Base-by-base conservation (phyloP, 2,329 filamentous ascomycete genomes). In the Fusarium armeniacum region DNA sequence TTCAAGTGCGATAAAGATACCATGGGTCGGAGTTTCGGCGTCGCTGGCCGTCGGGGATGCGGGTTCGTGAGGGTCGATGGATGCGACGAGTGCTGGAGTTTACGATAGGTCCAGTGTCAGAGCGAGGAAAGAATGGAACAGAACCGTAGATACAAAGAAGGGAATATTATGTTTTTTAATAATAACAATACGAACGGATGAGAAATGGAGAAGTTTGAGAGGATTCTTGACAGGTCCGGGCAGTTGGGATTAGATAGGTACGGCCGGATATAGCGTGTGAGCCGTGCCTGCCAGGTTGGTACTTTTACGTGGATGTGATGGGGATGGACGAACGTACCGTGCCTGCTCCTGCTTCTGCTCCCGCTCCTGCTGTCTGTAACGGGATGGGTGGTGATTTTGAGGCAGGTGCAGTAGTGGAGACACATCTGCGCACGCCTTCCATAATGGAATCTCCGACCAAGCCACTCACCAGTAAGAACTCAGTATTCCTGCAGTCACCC, bases 371-470 rank as follows among this genome's bases (percentile, higher is more conserved):
- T 51, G 32, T 52, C 49, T 41, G 49, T 28, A 52, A 52, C 49
- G 35, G 40, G 44, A 50, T 64, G 51, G 59, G 61, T 72, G 65
- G 59, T 72, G 40, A 45, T 69, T 71, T 62, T 60, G 70, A 70
- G 62, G 58, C 53, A 71, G 65, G 69, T 66, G 60, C 67, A 64
- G 46, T 61, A 58, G 61, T 67, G 70, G 62, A 52, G 58, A 61
- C 68, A 36, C 59, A 66, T 58, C 61, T 61, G 54, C 57, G 61
- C 69, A 60, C 61, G 53, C 69, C 61, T 71, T 72, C 69, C 54
- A 61, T 62, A 69, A 61, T 65, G 55, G 51, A 71, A 67, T 69
- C 65, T 65, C 67, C 62, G 62, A 59, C 68, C 61, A 71, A 72
- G 72, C 71, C 70, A 75, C 72, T 75, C 62, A 24, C 49, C 53